These are phyloP conservation scores for Auriscalpium microsporum DNA, from an alignment of 768 basidiomycete species.

Conservation along the genomic window DNA sequence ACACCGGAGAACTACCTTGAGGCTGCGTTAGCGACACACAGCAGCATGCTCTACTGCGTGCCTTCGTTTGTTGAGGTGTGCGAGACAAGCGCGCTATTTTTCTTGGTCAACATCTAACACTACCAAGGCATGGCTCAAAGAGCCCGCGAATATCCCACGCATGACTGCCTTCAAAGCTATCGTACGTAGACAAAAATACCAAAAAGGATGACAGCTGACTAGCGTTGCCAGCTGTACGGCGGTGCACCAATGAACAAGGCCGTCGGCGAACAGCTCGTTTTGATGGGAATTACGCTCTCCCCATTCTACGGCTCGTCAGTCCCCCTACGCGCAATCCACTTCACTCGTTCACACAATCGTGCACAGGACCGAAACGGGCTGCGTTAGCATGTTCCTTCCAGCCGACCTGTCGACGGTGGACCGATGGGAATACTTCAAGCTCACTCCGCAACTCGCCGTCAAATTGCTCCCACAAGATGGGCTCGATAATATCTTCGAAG, in stretches of 20 bases:
- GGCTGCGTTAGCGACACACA: conserved; percentile 4
- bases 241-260: conserved; percentile 31
- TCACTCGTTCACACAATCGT: background rate
- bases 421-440: conserved; percentile 1
- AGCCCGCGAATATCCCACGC: conserved; percentile 4
- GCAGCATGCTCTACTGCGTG: conserved; percentile 12
- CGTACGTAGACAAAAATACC: background rate
- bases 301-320: conserved; percentile 31
- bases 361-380: background rate
- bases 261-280: conserved; percentile 26
- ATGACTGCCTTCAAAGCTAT: conserved; percentile 8
- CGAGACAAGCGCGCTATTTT: background rate
- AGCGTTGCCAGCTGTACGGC: conserved; percentile 22
- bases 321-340: background rate
- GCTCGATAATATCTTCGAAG: background rate
- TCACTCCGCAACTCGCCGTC: background rate
- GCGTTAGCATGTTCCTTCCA: conserved; percentile 1
- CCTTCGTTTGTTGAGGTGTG: conserved; percentile 23
- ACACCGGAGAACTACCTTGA: conserved; percentile 17
- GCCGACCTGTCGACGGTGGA: background rate
- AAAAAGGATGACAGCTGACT: background rate
- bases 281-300: conserved; percentile 25
- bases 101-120: background rate
- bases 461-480: conserved; percentile 1
- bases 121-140: conserved; percentile 16